Percentiles rank a stretch among this genome's conserved stretches.
Evolutionary conservation across 768 basidiomycete genomes (phyloP).

Genomic region (Naganishia randhawae): DNA sequence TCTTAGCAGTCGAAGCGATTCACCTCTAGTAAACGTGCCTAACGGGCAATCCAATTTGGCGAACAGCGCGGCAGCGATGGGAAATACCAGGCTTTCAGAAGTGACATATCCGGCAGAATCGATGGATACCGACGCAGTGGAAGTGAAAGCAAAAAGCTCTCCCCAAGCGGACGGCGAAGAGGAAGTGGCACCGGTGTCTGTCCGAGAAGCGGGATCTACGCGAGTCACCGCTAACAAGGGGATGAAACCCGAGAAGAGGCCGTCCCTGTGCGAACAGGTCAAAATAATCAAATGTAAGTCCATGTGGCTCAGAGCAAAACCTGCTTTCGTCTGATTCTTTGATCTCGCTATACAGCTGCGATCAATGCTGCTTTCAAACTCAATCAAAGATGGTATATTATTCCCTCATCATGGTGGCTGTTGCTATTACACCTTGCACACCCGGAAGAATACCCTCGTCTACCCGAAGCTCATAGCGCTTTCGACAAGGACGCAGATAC

Average conservation of each 20-base stretch:
- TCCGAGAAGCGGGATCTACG: not conserved
- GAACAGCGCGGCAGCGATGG: not conserved
- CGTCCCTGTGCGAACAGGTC: conserved; percentile 23
- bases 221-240: not conserved
- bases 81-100: conserved; percentile 11
- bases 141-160: conserved; percentile 6
- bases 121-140: not conserved
- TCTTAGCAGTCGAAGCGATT: conserved; percentile 21
- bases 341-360: conserved; percentile 1
- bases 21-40: conserved; percentile 23
- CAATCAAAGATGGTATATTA: conserved; percentile 25
- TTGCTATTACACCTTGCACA: conserved; percentile 26
- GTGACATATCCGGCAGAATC: not conserved
- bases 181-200: not conserved
- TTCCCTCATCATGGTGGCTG: conserved; percentile 28
- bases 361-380: conserved; percentile 13
- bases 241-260: conserved; percentile 3
- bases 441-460: conserved; percentile 21
- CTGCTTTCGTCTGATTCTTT: not conserved
- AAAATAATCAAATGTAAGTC: conserved; percentile 18
- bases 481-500: conserved; percentile 2
- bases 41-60: not conserved
- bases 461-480: not conserved
- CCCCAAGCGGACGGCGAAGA: not conserved
- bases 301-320: not conserved